Conservation (phyloP, 2,329 filamentous ascomycete species). For the Hymenoscyphus scutula region DNA sequence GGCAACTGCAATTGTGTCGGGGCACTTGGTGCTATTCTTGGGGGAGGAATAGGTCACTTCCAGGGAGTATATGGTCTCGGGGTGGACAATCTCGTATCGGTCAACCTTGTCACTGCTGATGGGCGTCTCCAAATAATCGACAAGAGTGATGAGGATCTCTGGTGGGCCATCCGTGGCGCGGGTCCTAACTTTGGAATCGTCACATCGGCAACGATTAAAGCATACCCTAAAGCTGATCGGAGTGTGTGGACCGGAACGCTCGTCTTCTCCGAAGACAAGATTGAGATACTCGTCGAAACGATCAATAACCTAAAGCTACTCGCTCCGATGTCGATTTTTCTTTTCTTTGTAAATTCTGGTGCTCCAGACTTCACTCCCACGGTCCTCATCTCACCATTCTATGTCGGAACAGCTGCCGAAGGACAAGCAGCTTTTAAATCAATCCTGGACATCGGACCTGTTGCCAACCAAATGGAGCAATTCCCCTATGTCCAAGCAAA, state of each 20-base stretch:
- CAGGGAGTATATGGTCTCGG: constrained; percentile 8
- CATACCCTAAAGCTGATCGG: constrained; percentile 7
- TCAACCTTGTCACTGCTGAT: constrained; percentile 31
- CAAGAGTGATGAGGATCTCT: constrained; percentile 41
- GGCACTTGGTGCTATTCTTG: constrained; percentile 8
- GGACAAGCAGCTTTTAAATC: constrained; percentile 5
- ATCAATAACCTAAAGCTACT: constrained; percentile 1
- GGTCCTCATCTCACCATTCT: constrained; percentile 8
- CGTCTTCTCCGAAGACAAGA: constrained; percentile 7
- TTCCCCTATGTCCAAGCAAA: constrained; percentile 9
- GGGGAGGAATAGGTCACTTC: constrained; percentile 11
- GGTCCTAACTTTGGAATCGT: constrained; percentile 44
- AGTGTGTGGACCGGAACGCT: constrained; percentile 6
- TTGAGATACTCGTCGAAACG: constrained; percentile 4
- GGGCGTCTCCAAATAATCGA: constrained; percentile 23
- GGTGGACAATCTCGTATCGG: constrained; percentile 13
- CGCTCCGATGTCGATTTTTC: constrained; percentile 11
- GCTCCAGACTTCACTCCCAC: constrained; percentile 4
- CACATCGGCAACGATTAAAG: constrained; percentile 25
- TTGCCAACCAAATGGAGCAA: neutral
- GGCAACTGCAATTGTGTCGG: constrained; percentile 15
- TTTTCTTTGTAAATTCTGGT: constrained; percentile 7
- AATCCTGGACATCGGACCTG: constrained; percentile 5
- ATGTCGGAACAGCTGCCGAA: constrained; percentile 6
- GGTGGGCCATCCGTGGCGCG: constrained; percentile 40